Percentiles rank a stretch among this genome's conserved stretches.
phyloP scores from a whole-genome alignment of 768 basidiomycete genomes.

The Kwoniella europaea region DNA sequence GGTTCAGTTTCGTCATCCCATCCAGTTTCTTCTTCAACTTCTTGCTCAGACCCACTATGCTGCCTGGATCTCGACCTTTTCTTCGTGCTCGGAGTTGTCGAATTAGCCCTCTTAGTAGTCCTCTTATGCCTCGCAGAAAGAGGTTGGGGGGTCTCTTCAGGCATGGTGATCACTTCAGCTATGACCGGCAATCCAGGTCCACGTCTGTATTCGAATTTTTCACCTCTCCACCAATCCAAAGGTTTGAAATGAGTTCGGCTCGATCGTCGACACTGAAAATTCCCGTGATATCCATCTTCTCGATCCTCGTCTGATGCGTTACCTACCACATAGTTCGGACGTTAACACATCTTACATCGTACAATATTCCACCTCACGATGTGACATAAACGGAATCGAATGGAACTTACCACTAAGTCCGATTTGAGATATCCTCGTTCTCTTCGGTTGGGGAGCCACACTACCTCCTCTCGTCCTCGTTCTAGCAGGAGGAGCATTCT shows the following conservation, averaged over 20 bases:
- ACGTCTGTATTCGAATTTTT: conserved; percentile 81
- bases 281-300: conserved; percentile 36
- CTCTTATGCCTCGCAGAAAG: conserved; percentile 57
- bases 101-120: conserved; percentile 11
- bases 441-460: conserved; percentile 18
- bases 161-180: conserved; percentile 68
- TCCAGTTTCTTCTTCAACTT: conserved; percentile 63
- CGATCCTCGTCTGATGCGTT: conserved; percentile 17
- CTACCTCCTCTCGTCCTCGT: conserved; percentile 17
- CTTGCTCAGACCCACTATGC: conserved; percentile 17
- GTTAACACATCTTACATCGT: no score
- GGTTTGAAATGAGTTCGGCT: conserved; percentile 72
- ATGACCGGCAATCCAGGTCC: conserved; percentile 66
- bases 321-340: no score
- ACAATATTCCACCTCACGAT: no score
- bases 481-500: conserved; percentile 7
- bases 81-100: conserved; percentile 8
- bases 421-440: conserved; percentile 32
- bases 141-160: conserved; percentile 63
- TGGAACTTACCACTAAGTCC: conserved; percentile 7
- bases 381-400: no score
- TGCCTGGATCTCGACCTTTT: conserved; percentile 14
- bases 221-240: conserved; percentile 90
- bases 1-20: conserved; percentile 82
- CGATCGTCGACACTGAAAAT: conserved; percentile 71